phyloP scores from a whole-genome alignment of 768 basidiomycete species.

The Myochromella boudieri region DNA sequence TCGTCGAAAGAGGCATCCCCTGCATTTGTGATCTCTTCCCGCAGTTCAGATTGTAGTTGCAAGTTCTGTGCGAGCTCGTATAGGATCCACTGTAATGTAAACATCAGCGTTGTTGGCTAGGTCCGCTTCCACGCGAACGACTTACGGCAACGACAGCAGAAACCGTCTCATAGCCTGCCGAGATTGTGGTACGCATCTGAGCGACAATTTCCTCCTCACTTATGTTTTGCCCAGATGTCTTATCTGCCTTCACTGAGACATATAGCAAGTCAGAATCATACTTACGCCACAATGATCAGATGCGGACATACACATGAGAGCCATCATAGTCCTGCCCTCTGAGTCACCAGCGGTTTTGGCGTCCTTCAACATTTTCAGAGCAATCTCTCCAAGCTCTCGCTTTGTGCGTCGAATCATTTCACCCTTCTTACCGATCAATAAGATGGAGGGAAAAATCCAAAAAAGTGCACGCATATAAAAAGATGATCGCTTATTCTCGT shows the following conservation, averaged over 20 bases:
- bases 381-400: slow-evolving; percentile 51
- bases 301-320: slow-evolving; percentile 48
- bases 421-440: slow-evolving; percentile 57
- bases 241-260: slow-evolving; percentile 42
- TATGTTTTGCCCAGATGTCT: slow-evolving; percentile 35
- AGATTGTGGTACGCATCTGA: slow-evolving; percentile 64
- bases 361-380: slow-evolving; percentile 53
- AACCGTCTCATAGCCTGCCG: slow-evolving; percentile 59
- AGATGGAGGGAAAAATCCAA: slow-evolving; percentile 56
- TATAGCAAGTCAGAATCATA: too few relatives aligned
- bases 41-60: slow-evolving; percentile 52
- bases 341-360: slow-evolving; percentile 45
- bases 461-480: slow-evolving; percentile 68
- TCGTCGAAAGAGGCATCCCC: slow-evolving; percentile 52
- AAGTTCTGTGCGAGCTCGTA: slow-evolving; percentile 59
- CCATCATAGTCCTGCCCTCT: slow-evolving; percentile 49
- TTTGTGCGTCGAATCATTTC: slow-evolving; percentile 55
- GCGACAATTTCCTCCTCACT: slow-evolving; percentile 52
- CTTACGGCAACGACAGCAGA: slow-evolving; percentile 43
- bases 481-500: slow-evolving; percentile 53
- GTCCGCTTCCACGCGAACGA: neutral
- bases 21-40: slow-evolving; percentile 49
- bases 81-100: slow-evolving; percentile 53
- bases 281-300: neutral
- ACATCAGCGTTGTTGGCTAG: slow-evolving; percentile 1